Evolutionary conservation across 2,329 filamentous ascomycete species (phyloP).

Genomic region (Byssoonygena ceratinophila): DNA sequence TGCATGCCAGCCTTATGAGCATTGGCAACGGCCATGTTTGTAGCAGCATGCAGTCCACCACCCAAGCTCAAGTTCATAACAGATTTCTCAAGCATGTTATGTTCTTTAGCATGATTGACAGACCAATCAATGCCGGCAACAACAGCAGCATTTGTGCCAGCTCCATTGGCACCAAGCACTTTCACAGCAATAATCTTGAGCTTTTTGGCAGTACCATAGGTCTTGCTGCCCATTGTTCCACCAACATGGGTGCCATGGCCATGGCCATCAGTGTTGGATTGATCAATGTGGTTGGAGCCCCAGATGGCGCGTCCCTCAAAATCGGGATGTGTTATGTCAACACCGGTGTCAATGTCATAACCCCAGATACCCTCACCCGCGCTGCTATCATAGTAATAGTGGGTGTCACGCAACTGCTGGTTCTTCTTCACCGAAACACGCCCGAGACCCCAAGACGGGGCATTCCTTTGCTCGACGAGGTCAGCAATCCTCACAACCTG

Average conservation of each 20-base stretch:
- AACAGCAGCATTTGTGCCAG: conserved; percentile 38
- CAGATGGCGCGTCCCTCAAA: conserved; percentile 30
- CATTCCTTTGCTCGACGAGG: conserved; percentile 17
- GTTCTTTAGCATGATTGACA: conserved; percentile 25
- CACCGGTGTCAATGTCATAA: conserved; percentile 33
- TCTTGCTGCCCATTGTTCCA: conserved; percentile 27
- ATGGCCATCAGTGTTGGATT: conserved; percentile 18
- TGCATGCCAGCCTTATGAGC: conserved; percentile 31
- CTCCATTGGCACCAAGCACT: conserved; percentile 38
- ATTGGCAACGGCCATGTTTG: conserved; percentile 32
- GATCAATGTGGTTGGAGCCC: conserved; percentile 27
- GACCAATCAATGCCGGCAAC: conserved; percentile 41
- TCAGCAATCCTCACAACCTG: background rate
- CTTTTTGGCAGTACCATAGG: conserved; percentile 32
- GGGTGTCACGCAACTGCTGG: conserved; percentile 17
- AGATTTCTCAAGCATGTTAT: conserved; percentile 23
- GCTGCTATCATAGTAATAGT: conserved; percentile 29
- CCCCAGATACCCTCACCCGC: conserved; percentile 28
- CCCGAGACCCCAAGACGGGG: conserved; percentile 28
- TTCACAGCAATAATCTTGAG: conserved; percentile 39
- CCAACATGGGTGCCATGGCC: conserved; percentile 34
- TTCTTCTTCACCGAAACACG: conserved; percentile 24
- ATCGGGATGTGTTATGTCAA: conserved; percentile 26
- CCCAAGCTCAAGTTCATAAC: conserved; percentile 32
- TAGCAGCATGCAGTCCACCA: conserved; percentile 26